Evolutionary conservation across 2,329 filamentous ascomycete genomes (phyloP).

Genomic region (Fusarium nematophilum): DNA sequence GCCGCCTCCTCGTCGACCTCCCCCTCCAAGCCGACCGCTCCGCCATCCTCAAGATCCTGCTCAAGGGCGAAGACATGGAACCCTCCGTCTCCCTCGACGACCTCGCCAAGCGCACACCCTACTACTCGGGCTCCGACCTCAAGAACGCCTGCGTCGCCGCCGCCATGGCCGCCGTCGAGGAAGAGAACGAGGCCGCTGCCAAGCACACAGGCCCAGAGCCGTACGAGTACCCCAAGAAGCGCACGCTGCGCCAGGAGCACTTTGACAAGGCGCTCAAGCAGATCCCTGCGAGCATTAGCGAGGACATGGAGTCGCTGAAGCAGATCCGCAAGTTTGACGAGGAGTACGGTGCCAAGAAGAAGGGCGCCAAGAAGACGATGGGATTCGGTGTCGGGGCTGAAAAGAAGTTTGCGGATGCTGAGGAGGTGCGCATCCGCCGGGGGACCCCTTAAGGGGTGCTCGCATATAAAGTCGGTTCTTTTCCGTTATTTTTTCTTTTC

Average conservation of each 20-base stretch:
- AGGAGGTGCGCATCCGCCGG: conserved; percentile 59
- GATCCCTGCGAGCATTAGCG: conserved; percentile 91
- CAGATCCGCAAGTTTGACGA: conserved; percentile 96
- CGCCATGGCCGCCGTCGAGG: conserved; percentile 81
- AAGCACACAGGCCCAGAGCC: conserved; percentile 54
- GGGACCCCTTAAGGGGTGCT: conserved; percentile 20
- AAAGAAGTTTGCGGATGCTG: conserved; percentile 50
- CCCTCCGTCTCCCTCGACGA: conserved; percentile 68
- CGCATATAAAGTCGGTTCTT: conserved; percentile 1
- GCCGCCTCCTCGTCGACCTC: conserved; percentile 79
- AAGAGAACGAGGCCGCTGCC: conserved; percentile 67
- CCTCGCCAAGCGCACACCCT: conserved; percentile 74
- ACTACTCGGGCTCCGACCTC: conserved; percentile 85
- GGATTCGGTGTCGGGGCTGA: conserved; percentile 66
- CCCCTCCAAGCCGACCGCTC: conserved; percentile 74
- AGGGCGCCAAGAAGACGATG: conserved; percentile 69
- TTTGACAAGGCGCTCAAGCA: conserved; percentile 89
- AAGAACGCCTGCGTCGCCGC: conserved; percentile 86
- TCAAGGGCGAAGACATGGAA: conserved; percentile 74
- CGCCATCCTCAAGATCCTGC: conserved; percentile 77
- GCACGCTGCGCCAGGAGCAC: conserved; percentile 70
- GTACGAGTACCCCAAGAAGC: conserved; percentile 71
- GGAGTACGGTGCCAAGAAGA: conserved; percentile 86
- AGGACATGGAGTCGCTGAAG: conserved; percentile 88
- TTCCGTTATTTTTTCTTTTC: background rate